phyloP scores from a whole-genome alignment of 495 filamentous ascomycete genomes.

The Friedmanniomyces endolithicus region DNA sequence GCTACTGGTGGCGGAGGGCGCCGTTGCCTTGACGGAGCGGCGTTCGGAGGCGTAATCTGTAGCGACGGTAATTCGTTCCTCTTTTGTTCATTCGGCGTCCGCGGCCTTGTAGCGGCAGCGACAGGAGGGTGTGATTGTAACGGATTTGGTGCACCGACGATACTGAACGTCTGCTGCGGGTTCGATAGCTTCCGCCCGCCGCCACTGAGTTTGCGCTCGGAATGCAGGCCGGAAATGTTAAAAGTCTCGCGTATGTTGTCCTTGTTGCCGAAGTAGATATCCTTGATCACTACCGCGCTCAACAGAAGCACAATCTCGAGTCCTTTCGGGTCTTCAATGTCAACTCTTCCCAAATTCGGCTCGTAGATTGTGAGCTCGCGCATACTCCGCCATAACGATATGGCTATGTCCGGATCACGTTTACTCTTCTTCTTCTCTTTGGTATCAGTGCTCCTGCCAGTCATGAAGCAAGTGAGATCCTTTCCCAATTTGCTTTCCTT shows the following conservation, averaged over 20 bases:
- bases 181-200: constrained; percentile 18
- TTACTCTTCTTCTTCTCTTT: constrained; percentile 53
- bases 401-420: constrained; percentile 86
- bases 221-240: constrained; percentile 47
- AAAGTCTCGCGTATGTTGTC: constrained; percentile 54
- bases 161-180: constrained; percentile 9
- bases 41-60: constrained; percentile 12
- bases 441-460: constrained; percentile 54
- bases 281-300: constrained; percentile 69
- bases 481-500: constrained; percentile 76
- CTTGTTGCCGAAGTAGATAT: constrained; percentile 55
- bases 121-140: constrained; percentile 9
- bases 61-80: constrained; percentile 24
- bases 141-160: constrained; percentile 7
- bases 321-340: constrained; percentile 90
- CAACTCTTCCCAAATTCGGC: constrained; percentile 77
- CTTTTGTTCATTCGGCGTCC: constrained; percentile 14
- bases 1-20: constrained; percentile 23
- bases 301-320: constrained; percentile 81
- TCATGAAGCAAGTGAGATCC: constrained; percentile 70
- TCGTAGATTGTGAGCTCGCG: constrained; percentile 78
- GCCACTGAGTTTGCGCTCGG: constrained; percentile 8
- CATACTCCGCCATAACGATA: constrained; percentile 61
- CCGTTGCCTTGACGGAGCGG: neutral
- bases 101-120: neutral